phyloP scores from a whole-genome alignment of 2,329 filamentous ascomycete species.

The Phaeosphaeriaceae sp. region DNA sequence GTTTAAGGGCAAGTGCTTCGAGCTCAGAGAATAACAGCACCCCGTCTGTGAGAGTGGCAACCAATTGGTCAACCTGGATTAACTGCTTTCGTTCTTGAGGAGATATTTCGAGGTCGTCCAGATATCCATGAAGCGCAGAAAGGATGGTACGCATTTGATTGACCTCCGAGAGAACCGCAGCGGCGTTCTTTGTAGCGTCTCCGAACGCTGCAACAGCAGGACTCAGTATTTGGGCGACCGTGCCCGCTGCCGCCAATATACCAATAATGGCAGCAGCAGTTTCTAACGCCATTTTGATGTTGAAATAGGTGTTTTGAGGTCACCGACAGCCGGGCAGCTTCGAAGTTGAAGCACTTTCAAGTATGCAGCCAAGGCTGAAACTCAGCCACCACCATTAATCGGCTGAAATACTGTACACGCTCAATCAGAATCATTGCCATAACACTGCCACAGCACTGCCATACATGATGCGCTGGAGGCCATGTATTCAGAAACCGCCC shows the following conservation, averaged over 20 bases:
- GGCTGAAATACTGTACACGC: too few species aligned
- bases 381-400: neutral
- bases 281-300: constrained; percentile 2
- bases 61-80: constrained; percentile 16
- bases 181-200: constrained; percentile 8
- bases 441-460: too few species aligned
- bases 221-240: constrained; percentile 12
- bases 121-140: neutral
- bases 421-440: too few species aligned
- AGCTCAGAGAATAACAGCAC: constrained; percentile 16
- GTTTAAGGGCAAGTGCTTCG: constrained; percentile 20
- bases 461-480: too few species aligned
- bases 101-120: neutral
- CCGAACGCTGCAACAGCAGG: constrained; percentile 9
- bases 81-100: constrained; percentile 1
- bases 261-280: constrained; percentile 15
- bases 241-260: constrained; percentile 12
- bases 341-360: too few species aligned
- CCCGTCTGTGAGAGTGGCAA: constrained; percentile 13
- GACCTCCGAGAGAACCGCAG: constrained; percentile 8
- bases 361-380: neutral
- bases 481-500: too few species aligned
- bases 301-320: too few species aligned
- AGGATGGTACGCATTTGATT: constrained; percentile 9
- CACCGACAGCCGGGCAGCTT: too few species aligned